Conservation (phyloP, 371 early-diverging fungal genomes). For the Mycotypha africana region DNA sequence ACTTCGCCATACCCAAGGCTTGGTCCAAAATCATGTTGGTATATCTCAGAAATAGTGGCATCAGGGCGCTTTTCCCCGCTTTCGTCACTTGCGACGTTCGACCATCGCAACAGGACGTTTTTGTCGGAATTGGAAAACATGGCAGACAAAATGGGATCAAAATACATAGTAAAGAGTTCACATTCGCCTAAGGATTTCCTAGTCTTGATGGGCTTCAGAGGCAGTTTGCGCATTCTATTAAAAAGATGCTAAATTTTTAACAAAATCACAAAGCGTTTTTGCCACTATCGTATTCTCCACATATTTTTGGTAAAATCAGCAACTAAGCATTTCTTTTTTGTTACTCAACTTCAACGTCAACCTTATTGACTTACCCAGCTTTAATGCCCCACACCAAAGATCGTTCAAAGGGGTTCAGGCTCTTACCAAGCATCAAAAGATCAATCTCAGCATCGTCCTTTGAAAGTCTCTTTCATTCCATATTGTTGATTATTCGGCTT, state of each 20-base stretch:
- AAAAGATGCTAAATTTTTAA: too few species aligned
- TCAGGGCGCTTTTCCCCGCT: slow-evolving; percentile 18
- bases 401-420: too few species aligned
- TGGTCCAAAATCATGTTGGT: slow-evolving; percentile 18
- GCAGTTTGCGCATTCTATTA: slow-evolving; percentile 12
- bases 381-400: too few species aligned
- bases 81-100: slow-evolving; percentile 17
- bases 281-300: too few species aligned
- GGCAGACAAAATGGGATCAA: slow-evolving; percentile 16
- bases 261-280: too few species aligned
- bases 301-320: too few species aligned
- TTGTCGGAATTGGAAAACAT: slow-evolving; percentile 9
- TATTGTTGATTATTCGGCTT: slow-evolving; percentile 1
- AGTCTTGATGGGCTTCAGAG: slow-evolving; percentile 9
- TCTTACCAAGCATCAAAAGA: too few species aligned
- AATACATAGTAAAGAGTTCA: slow-evolving; percentile 13
- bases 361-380: too few species aligned
- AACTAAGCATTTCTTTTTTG: too few species aligned
- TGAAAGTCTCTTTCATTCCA: not conserved
- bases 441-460: too few species aligned
- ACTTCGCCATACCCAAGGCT: slow-evolving; percentile 21
- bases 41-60: slow-evolving; percentile 17
- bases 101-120: slow-evolving; percentile 11
- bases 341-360: too few species aligned
- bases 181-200: slow-evolving; percentile 12